These are phyloP conservation scores for Gynandropsis gynandra DNA, from an alignment of 345 rosid species.

Conservation along the genomic window DNA sequence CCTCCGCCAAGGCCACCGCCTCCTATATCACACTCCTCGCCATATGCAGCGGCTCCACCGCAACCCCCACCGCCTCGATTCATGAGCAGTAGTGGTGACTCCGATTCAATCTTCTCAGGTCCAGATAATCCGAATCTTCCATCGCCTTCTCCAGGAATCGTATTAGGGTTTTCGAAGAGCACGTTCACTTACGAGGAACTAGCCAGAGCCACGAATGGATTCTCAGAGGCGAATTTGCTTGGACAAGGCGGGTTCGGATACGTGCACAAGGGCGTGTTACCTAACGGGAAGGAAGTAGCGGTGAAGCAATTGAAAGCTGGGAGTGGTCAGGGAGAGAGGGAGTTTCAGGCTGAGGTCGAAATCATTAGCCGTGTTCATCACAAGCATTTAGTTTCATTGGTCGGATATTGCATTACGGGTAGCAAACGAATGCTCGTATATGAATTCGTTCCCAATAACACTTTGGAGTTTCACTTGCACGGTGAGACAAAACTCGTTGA, in stretches of 20 bases:
- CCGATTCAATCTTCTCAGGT: conserved; percentile 55
- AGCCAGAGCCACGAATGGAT: conserved; percentile 50
- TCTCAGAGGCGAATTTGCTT: conserved; percentile 54
- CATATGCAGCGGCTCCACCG: conserved; percentile 4
- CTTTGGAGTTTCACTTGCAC: conserved; percentile 56
- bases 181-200: conserved; percentile 54
- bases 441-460: conserved; percentile 61
- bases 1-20: conserved; percentile 19
- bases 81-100: conserved; percentile 56
- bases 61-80: conserved; percentile 35
- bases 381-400: conserved; percentile 58
- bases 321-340: conserved; percentile 59
- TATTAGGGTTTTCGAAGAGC: conserved; percentile 60
- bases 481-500: conserved; percentile 29
- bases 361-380: conserved; percentile 68
- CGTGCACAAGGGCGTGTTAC: conserved; percentile 60
- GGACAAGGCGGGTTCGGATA: conserved; percentile 71
- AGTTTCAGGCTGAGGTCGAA: conserved; percentile 66
- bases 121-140: conserved; percentile 40
- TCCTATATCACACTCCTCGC: conserved; percentile 2
- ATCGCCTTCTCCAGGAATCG: conserved; percentile 52
- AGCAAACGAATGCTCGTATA: conserved; percentile 55
- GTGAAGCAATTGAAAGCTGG: conserved; percentile 59
- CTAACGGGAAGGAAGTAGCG: conserved; percentile 57
- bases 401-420: conserved; percentile 58